Conservation (phyloP, 225 moss, liverwort and hornwort species). For the Thuidium tamariscinum region DNA sequence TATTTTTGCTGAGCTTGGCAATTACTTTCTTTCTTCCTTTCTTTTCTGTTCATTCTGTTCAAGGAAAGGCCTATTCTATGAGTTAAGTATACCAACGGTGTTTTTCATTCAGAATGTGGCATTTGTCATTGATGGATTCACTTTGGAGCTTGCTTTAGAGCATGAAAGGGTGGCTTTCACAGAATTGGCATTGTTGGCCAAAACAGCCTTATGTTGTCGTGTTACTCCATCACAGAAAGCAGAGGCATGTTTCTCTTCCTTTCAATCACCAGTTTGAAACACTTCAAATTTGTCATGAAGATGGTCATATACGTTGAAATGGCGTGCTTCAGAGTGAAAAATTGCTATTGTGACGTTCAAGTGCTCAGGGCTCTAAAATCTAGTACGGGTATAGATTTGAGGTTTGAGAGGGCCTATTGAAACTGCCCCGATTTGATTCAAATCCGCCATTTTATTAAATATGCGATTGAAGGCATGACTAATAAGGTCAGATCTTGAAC, state of each 20-base stretch:
- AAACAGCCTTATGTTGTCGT: slow-evolving; percentile 94
- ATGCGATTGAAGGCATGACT: background rate
- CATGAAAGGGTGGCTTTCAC: slow-evolving; percentile 56
- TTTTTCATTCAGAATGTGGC: slow-evolving; percentile 62
- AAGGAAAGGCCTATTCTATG: background rate
- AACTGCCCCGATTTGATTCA: background rate
- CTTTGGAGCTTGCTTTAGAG: slow-evolving; percentile 77
- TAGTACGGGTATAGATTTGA: background rate
- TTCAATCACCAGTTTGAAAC: background rate
- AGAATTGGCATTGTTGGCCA: slow-evolving; percentile 78
- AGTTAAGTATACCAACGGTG: background rate
- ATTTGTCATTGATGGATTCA: slow-evolving; percentile 81
- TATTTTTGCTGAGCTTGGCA: background rate
- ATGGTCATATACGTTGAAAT: background rate
- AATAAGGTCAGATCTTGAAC: background rate
- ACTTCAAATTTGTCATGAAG: background rate
- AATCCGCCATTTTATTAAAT: background rate
- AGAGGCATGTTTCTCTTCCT: slow-evolving; percentile 27
- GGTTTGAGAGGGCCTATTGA: background rate
- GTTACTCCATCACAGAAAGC: slow-evolving; percentile 98
- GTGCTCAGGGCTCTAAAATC: background rate
- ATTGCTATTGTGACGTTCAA: background rate
- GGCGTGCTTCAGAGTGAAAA: background rate
- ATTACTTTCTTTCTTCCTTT: background rate
- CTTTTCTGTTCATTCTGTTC: background rate